These are phyloP conservation scores for Candida ulmi DNA, from an alignment of 805 yeast species.

Conservation along the genomic window DNA sequence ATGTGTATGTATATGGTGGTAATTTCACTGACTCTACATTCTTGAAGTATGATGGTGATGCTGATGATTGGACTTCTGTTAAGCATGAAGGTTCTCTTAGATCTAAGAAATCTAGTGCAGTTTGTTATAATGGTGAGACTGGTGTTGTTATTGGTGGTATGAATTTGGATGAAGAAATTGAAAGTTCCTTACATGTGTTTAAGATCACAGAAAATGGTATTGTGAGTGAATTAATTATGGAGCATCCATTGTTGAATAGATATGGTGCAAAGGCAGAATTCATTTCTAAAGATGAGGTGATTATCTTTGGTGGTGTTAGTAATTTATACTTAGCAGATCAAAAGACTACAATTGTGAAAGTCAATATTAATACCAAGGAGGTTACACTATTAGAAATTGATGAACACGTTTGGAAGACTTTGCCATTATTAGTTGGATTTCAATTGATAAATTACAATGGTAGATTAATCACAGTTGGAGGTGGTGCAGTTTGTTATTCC, in stretches of 20 bases:
- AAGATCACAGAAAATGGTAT: slow-evolving; percentile 26
- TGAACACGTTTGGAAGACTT: slow-evolving; percentile 31
- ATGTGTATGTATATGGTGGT: slow-evolving; percentile 51
- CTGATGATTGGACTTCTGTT: slow-evolving; percentile 3
- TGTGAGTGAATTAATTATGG: slow-evolving; percentile 11
- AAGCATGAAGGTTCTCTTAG: slow-evolving; percentile 6
- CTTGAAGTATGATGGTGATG: slow-evolving; percentile 11
- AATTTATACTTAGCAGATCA: slow-evolving; percentile 28
- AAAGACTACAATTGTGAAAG: slow-evolving; percentile 30
- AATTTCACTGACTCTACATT: slow-evolving; percentile 17
- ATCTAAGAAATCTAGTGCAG: slow-evolving; percentile 30
- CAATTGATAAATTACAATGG: slow-evolving; percentile 28
- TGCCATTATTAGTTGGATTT: slow-evolving; percentile 52
- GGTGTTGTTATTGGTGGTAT: slow-evolving; percentile 50
- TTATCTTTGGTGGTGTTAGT: slow-evolving; percentile 57
- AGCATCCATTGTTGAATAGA: slow-evolving; percentile 33
- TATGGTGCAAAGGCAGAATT: slow-evolving; percentile 42
- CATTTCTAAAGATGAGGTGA: slow-evolving; percentile 27
- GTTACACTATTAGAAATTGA: slow-evolving; percentile 26
- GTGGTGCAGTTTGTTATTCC: slow-evolving; percentile 81
- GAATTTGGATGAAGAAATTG: slow-evolving; percentile 20
- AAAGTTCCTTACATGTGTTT: slow-evolving; percentile 23
- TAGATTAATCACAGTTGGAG: slow-evolving; percentile 37
- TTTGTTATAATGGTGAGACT: slow-evolving; percentile 25
- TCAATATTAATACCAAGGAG: slow-evolving; percentile 19